Evolutionary conservation across 192 early-diverging fungal species (phyloP), one percentile per base, ranked within the genome.

Genomic region (Rhizophagus clarus): DNA sequence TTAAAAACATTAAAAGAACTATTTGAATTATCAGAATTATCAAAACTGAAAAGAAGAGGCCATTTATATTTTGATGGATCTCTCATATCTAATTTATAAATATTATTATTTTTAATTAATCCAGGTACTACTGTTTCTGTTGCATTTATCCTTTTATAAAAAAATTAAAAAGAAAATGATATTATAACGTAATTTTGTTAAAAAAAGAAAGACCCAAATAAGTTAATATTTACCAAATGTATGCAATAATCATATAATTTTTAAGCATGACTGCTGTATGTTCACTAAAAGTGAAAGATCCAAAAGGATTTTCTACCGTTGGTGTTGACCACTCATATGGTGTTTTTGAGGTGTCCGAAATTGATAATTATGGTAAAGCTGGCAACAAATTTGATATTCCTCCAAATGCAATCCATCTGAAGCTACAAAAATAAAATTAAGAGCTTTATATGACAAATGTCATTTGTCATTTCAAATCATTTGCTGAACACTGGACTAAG

Each of bases 171-270:
- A 62, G 1, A 62, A 22, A 62, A 1, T n/a, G n/a, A 34, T 34
- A 34, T 34, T 34, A 34, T 34, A 4, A 34, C 5, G 4, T 34
- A 34, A 5, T 34, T 5, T 34, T 34, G 3, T 28, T 64, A 64
- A 64, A 12, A 26, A 8, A 4, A 24, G 2, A 62, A n/a, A 62
- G 9, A 62, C n/a, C 6, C 22, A 62, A n/a, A n/a, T 42, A 3
- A 42, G 26, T 62, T 62, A 40, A 26, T 64, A 64, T 29, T 64
- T 64, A 64, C 63, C 63, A 64, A 64, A 64, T 64, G 61, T n/a
- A n/a, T n/a, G 63, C 63, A 14, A 29, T 28, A 64, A 64, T 64
- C 63, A 64, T 64, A 64, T 64, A 31, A 64, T 64, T 31, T 6
- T 64, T 64, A 64, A 64, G 10, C 24, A 64, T 64, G n/a, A 64